Percentiles rank a stretch among this genome's conserved stretches.
Conservation (phyloP, 371 early-diverging fungal genomes). For the Rhizopus microsporus region DNA sequence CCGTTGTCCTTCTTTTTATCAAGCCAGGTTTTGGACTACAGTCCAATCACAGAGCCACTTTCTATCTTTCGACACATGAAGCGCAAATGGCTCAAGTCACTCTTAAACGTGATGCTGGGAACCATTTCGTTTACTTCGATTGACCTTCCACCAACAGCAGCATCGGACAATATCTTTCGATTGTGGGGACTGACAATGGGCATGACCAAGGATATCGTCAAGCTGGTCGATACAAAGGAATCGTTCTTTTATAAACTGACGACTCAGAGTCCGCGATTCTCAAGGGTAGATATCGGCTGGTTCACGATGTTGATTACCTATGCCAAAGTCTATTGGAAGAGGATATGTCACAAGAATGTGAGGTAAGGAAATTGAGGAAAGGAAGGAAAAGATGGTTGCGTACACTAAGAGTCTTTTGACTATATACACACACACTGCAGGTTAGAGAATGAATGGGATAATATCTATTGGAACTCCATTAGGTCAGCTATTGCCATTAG, state of each 20-base stretch:
- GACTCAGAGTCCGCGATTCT: conserved; percentile 9
- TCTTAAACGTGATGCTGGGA: conserved; percentile 23
- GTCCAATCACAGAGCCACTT: conserved; percentile 28
- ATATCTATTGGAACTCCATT: neutral
- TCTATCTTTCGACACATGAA: neutral
- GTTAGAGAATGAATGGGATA: conserved; percentile 4
- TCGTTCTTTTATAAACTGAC: conserved; percentile 14
- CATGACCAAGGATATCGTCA: conserved; percentile 64
- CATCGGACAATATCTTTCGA: conserved; percentile 30
- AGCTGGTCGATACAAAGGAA: conserved; percentile 29
- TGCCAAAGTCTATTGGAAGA: neutral
- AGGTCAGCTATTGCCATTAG: neutral
- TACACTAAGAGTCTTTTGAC: no score
- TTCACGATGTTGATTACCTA: conserved; percentile 7
- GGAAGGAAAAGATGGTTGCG: no score
- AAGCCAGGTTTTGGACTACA: conserved; percentile 28
- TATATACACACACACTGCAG: no score
- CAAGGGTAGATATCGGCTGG: conserved; percentile 20
- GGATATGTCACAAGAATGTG: neutral
- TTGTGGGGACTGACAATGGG: conserved; percentile 72
- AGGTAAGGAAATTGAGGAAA: neutral
- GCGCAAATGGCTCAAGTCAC: conserved; percentile 5
- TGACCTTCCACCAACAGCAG: conserved; percentile 33
- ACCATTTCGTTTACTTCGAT: conserved; percentile 39
- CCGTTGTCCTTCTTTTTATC: conserved; percentile 55